A percentile compares a stretch with the other conserved stretches of the same genome.
phyloP scores from a whole-genome alignment of 1,139 yeast species.

The Pichia sp. region DNA sequence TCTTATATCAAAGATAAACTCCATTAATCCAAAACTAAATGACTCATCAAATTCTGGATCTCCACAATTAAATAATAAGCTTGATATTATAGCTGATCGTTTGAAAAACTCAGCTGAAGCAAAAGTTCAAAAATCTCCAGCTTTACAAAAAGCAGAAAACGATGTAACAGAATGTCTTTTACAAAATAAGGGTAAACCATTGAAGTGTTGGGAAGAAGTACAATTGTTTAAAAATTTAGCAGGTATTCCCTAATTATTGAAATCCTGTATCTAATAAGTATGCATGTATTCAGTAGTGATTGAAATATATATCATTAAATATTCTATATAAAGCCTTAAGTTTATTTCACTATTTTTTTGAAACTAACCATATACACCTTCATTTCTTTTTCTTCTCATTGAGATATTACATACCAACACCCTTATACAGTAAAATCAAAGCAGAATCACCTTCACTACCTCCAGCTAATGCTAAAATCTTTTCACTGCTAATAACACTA shows the following conservation, averaged over 20 bases:
- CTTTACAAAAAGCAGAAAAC: conserved; percentile 41
- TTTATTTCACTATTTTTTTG: not conserved
- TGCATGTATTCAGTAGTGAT: too few relatives aligned
- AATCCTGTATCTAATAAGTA: too few relatives aligned
- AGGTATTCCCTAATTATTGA: conserved; percentile 13
- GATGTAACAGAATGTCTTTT: conserved; percentile 59
- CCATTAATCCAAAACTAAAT: not conserved
- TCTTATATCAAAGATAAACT: too few relatives aligned
- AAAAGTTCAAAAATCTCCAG: conserved; percentile 26
- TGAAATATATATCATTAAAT: too few relatives aligned
- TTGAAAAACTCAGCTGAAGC: conserved; percentile 24
- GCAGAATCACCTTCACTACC: conserved; percentile 99
- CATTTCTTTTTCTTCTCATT: too few relatives aligned
- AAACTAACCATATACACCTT: too few relatives aligned
- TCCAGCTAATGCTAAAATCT: conserved; percentile 80
- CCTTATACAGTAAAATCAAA: conserved; percentile 76
- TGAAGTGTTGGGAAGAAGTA: conserved; percentile 86
- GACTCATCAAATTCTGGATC: conserved; percentile 5
- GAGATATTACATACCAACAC: conserved; percentile 42
- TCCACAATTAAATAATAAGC: conserved; percentile 35
- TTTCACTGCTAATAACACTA: conserved; percentile 65
- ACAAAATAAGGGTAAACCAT: conserved; percentile 62
- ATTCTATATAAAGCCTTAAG: not conserved
- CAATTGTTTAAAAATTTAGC: conserved; percentile 56
- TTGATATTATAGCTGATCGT: conserved; percentile 32